Evolutionary conservation across 208 protist species (phyloP).

Genomic region (Phytomonas sp.): DNA sequence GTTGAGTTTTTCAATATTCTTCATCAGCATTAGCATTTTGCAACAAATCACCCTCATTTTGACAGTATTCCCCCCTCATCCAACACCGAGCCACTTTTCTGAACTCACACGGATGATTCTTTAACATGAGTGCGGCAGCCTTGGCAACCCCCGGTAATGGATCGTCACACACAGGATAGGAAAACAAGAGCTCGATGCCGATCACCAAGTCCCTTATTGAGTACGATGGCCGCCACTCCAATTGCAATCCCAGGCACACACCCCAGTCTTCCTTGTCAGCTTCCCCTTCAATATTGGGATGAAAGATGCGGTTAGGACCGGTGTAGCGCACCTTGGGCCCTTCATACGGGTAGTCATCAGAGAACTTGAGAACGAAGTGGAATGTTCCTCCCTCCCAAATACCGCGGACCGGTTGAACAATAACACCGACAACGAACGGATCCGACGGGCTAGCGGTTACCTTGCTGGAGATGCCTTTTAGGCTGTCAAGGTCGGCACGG

Average conservation of each 20-base stretch:
- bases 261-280: constrained; percentile 53
- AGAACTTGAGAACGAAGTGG: constrained; percentile 58
- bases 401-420: constrained; percentile 26
- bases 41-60: not conserved
- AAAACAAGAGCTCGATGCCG: constrained; percentile 72
- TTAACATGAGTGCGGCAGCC: constrained; percentile 56
- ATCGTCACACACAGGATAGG: constrained; percentile 71
- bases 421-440: constrained; percentile 40
- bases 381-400: constrained; percentile 67
- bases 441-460: constrained; percentile 37
- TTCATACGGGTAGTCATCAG: constrained; percentile 69
- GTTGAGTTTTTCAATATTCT: not conserved
- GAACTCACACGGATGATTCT: constrained; percentile 41
- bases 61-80: constrained; percentile 37
- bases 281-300: constrained; percentile 88
- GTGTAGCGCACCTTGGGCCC: constrained; percentile 73
- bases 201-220: constrained; percentile 69
- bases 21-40: too few species aligned
- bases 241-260: constrained; percentile 81
- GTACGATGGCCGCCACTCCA: constrained; percentile 67
- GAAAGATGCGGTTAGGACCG: constrained; percentile 65
- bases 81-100: constrained; percentile 35
- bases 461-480: constrained; percentile 39
- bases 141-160: constrained; percentile 63
- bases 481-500: constrained; percentile 46